Evolutionary conservation across 495 filamentous ascomycete species (phyloP), one percentile per base, ranked within the genome.

Genomic region (Podospora anserina): DNA sequence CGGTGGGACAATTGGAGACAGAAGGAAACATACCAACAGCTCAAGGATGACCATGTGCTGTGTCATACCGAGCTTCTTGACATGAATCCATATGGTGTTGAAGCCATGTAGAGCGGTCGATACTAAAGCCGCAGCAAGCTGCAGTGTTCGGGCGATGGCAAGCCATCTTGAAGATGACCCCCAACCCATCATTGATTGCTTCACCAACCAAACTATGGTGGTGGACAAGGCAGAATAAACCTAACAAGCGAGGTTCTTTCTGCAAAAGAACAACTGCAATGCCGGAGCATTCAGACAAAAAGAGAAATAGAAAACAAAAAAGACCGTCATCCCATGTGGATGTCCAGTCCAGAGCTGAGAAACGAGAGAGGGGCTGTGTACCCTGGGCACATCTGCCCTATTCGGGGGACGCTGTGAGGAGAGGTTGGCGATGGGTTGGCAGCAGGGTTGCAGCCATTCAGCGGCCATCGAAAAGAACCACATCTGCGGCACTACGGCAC

Each of bases 101-200:
- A 79, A 82, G 28, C 79, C 78, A 59, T 83, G 81, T 64, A 79
- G 68, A 20, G 64, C 70, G 20, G 70, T 69, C 16, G 72, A 74
- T 1, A 71, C 63, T 16, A 81, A 66, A 23, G 75, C 69, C 2
- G 68, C 75, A 34, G 70, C 16, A 23, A 78, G 61, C 70, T 82
- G 79, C 55, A 76, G 69, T 7, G 72, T 57, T 57, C 80, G 72
- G 66, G 70, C 68, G 44, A 77, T 67, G 18, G 74, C 69, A 63
- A 79, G 77, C 78, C 78, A 80, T 75, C 66, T 68, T 49, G 77
- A 71, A 27, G 71, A 65, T 58, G 66, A 55, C 78, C 71, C 58
- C 71, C 76, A 77, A 79, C 80, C 27, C 61, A 64, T 69, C 71
- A 66, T 39, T 20, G 63, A 32, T 53, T 28, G 39, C 5, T 65